phyloP scores from a whole-genome alignment of 2,329 filamentous ascomycete genomes.

The Pseudogymnoascus sp. region DNA sequence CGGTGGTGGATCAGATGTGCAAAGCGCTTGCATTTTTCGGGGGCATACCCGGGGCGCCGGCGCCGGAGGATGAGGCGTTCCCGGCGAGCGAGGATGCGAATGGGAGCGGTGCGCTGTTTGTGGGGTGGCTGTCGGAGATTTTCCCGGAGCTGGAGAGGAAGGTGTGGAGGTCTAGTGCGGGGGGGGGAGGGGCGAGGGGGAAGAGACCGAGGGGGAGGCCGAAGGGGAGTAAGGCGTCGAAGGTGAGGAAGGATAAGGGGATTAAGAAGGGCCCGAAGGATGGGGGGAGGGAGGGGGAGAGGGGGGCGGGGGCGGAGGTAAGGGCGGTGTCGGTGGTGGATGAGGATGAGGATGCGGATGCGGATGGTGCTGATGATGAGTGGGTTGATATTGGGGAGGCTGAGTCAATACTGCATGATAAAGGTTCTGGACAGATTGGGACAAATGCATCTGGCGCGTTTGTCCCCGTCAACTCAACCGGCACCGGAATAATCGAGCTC shows the following conservation, averaged over 20 bases:
- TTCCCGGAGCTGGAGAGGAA: constrained; percentile 39
- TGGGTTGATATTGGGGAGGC: constrained; percentile 37
- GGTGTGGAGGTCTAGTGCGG: constrained; percentile 17
- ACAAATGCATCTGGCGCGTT: constrained; percentile 1
- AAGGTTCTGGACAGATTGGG: background rate
- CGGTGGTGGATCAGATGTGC: constrained; percentile 55
- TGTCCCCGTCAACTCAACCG: background rate
- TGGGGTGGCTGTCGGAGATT: constrained; percentile 56
- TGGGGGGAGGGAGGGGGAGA: background rate
- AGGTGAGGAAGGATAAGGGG: constrained; percentile 40
- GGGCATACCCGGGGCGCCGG: constrained; percentile 47
- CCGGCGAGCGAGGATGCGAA: constrained; percentile 49
- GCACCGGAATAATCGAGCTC: constrained; percentile 15
- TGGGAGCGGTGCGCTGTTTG: constrained; percentile 49
- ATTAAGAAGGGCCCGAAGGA: constrained; percentile 38
- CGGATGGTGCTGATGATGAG: constrained; percentile 31
- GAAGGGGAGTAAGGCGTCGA: constrained; percentile 47
- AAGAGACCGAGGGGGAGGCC: constrained; percentile 46
- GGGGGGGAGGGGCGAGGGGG: constrained; percentile 31
- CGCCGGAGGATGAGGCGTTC: constrained; percentile 43
- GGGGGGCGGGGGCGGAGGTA: background rate
- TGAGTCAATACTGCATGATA: background rate
- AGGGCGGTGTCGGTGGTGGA: background rate
- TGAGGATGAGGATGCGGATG: background rate
- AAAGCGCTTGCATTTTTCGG: constrained; percentile 58